A percentile compares a stretch with the other conserved stretches of the same genome.
These are phyloP conservation scores for Boletus sp. DNA, from an alignment of 1,284 basidiomycete genomes.

Conservation along the genomic window DNA sequence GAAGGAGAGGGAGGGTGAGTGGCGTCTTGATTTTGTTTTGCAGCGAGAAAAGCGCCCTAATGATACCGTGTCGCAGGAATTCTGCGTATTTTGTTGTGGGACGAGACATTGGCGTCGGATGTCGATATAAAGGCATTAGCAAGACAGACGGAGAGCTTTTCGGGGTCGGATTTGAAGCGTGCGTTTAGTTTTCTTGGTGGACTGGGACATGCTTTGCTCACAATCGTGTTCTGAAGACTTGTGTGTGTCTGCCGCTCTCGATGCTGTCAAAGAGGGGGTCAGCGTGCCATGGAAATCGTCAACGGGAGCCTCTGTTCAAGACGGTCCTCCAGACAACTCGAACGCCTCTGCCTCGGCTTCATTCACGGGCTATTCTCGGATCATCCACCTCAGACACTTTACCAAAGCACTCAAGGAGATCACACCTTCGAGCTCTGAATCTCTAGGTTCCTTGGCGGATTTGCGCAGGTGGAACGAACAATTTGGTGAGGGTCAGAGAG, in stretches of 20 bases:
- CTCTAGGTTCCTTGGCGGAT: slow-evolving; percentile 73
- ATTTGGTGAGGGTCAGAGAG: slow-evolving; percentile 77
- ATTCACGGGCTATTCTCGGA: slow-evolving; percentile 32
- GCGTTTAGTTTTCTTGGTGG: slow-evolving; percentile 32
- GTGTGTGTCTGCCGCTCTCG: slow-evolving; percentile 84
- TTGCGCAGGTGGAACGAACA: slow-evolving; percentile 90
- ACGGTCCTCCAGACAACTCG: slow-evolving; percentile 3
- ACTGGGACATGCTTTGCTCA: slow-evolving; percentile 13
- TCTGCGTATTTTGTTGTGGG: slow-evolving; percentile 74
- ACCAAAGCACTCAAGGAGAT: slow-evolving; percentile 81
- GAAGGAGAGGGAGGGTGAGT: slow-evolving; percentile 74
- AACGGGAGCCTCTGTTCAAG: slow-evolving; percentile 14
- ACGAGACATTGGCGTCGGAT: slow-evolving; percentile 69
- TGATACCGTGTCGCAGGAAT: slow-evolving; percentile 56
- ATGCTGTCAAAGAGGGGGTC: slow-evolving; percentile 82
- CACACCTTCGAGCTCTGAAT: slow-evolving; percentile 80
- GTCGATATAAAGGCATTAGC: slow-evolving; percentile 65
- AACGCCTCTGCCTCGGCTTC: slow-evolving; percentile 9
- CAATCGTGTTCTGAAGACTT: slow-evolving; percentile 53
- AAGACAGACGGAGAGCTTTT: slow-evolving; percentile 78
- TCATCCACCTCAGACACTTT: slow-evolving; percentile 65
- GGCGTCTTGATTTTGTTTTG: slow-evolving; percentile 5
- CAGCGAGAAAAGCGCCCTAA: slow-evolving; percentile 1
- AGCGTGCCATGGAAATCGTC: slow-evolving; percentile 67
- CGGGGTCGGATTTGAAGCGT: slow-evolving; percentile 94